Evolutionary conservation across 441 rosid species (phyloP), one percentile per base, ranked within the genome.

Genomic region (Theobroma grandiflorum): DNA sequence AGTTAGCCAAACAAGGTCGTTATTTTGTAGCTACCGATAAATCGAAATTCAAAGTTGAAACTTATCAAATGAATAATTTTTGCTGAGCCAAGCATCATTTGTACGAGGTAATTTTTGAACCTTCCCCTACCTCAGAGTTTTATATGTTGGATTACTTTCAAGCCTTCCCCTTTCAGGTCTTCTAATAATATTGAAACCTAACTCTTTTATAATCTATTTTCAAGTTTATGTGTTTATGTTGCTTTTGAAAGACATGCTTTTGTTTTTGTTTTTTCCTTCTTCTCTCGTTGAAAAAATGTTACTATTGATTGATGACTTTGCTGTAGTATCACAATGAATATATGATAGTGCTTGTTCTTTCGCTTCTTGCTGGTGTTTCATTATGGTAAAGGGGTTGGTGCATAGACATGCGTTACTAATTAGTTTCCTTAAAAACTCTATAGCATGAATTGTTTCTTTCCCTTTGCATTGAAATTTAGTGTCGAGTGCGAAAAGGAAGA

Each of bases 361-460:
- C 74, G 16, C 67, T 76, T 63, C 37, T 47, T 77, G 49, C 63
- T 82, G 37, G 52, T 43, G 42, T 78, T 81, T 73, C 33, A 42
- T 64, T 58, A 71, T 57, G 40, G 58, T 22, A 18, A 67, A 61
- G n/a, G 58, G 52, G 10, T 66, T 58, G 43, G 70, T 79, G 63
- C 67, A 45, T 78, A 53, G 42, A 47, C 78, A 40, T 80, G 82
- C 65, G 37, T 55, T n/a, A 20, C 35, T n/a, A 9, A 59, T 11
- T n/a, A n/a, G n/a, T 37, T 72, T 1, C 20, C 35, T 18, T n/a
- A n/a, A 38, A 53, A 73, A 20, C 65, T 73, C 38, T 38, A 20
- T 49, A 9, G 31, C 59, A 71, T 71, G 53, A 37, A 2, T 45
- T 11, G 31, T 15, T 4, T 70, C 66, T 59, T 49, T 50, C 8